phyloP scores from a whole-genome alignment of 2,329 filamentous ascomycete species.

The Hymenoscyphus linearis region DNA sequence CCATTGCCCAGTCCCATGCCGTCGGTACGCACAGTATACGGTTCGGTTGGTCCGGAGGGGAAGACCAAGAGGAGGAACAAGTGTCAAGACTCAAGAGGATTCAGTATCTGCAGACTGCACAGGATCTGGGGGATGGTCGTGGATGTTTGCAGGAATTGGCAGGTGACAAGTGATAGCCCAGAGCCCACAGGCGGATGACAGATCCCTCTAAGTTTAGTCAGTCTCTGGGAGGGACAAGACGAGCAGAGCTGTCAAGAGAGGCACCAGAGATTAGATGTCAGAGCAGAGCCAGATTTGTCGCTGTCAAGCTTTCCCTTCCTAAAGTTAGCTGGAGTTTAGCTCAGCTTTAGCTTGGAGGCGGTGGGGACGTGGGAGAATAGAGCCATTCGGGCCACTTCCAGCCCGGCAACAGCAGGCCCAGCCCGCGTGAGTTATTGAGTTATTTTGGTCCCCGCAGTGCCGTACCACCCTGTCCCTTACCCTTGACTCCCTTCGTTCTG shows the following conservation, averaged over 20 bases:
- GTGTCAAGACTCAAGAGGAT: not conserved
- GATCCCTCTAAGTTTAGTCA: no score
- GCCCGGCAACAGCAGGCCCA: no score
- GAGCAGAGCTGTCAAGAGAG: no score
- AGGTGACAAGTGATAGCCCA: no score
- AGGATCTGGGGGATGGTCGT: no score
- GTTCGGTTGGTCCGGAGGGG: not conserved
- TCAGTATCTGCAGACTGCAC: not conserved
- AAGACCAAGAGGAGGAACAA: no score
- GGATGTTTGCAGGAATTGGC: not conserved
- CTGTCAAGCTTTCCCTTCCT: not conserved
- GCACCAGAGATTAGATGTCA: not conserved
- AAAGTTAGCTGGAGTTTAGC: not conserved
- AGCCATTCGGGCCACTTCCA: not conserved
- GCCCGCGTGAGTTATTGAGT: not conserved
- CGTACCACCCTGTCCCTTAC: not conserved
- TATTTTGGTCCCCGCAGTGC: not conserved
- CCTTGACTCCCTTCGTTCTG: not conserved
- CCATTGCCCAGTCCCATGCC: not conserved
- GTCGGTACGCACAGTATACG: no score
- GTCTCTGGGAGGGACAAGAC: no score
- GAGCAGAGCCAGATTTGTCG: not conserved
- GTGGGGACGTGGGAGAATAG: not conserved
- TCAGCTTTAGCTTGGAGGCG: not conserved
- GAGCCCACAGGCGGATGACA: not conserved